Evolutionary conservation across 306 rosid genomes (phyloP), one percentile per base, ranked within the genome.

Genomic region (Castanea crenata): DNA sequence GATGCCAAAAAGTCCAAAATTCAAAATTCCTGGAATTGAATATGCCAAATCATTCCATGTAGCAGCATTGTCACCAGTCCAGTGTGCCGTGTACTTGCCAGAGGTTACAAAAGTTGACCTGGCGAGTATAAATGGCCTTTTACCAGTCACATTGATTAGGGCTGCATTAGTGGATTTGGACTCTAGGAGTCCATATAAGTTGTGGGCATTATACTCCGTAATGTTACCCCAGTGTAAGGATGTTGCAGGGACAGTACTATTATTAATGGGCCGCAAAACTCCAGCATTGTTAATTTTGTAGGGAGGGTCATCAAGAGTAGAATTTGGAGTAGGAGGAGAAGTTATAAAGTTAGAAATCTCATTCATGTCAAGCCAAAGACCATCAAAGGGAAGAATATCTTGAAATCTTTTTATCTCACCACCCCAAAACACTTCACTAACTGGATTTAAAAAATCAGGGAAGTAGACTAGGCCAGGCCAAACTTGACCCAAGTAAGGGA

Each of bases 11-110:
- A 94, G 84, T 27, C 98, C 98, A 67, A 32, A 92, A 82, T 84
- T 94, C 38, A 92, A 73, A 74, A 92, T 91, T 5, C 90, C 58
- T 4, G 98, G 94, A 61, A 92, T 86, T 44, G 92, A 80, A 82
- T 88, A 88, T 64, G 88, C 97, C 81, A 94, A 85, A 86, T 94
- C 98, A 73, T 87, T 77, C 97, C 97, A 94, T 13, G 87, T 78
- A 6, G 98, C 97, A 55, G 88, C 89, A 83, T 91, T 94, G 55
- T 94, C 97, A 85, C 97, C 97, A 15, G 98, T 94, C 97, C 98
- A 94, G 67, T 94, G 98, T 3, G 97, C 98, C 35, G 92, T 34
- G 83, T 92, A 92, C 89, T 81, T 92, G 18, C 98, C 98, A 25
- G 98, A 91, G 86, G 97, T 83, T 3, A 92, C 88, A 86, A 89